Evolutionary conservation across 768 basidiomycete species (phyloP).

Genomic region (Auriscalpium vulgare): DNA sequence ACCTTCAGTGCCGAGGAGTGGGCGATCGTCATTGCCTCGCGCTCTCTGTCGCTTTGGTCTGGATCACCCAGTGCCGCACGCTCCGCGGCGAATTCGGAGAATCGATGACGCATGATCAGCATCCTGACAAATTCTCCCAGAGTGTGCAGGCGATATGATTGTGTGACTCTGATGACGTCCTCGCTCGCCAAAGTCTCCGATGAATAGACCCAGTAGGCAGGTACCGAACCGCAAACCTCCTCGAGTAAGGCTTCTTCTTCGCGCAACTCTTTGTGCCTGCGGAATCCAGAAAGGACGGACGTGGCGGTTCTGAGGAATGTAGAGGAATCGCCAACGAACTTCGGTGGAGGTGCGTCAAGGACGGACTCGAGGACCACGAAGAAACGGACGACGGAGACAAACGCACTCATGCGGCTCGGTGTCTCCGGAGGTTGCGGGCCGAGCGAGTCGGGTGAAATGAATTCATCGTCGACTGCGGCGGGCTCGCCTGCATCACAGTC

Average conservation of each 20-base stretch:
- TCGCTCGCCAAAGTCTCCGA: constrained; percentile 74
- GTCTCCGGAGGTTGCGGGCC: constrained; percentile 59
- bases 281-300: constrained; percentile 53
- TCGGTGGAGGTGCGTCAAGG: constrained; percentile 71
- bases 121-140: constrained; percentile 82
- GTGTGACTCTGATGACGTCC: constrained; percentile 84
- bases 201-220: constrained; percentile 73
- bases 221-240: constrained; percentile 65
- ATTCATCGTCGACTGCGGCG: constrained; percentile 81
- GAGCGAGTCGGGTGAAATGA: constrained; percentile 67
- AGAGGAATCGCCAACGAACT: constrained; percentile 51
- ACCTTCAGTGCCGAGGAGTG: constrained; percentile 77
- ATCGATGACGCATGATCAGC: constrained; percentile 84
- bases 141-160: constrained; percentile 81
- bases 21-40: constrained; percentile 69
- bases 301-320: constrained; percentile 76
- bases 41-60: constrained; percentile 61
- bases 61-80: constrained; percentile 42
- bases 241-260: constrained; percentile 80
- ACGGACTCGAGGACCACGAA: constrained; percentile 87
- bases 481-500: constrained; percentile 93
- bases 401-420: constrained; percentile 74
- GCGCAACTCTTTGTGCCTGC: constrained; percentile 54
- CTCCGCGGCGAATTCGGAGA: constrained; percentile 70
- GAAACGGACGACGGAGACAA: constrained; percentile 66